Evolutionary conservation across 2,329 filamentous ascomycete genomes (phyloP), one percentile per base, ranked within the genome.

Genomic region (Pyrenochaeta sp.): DNA sequence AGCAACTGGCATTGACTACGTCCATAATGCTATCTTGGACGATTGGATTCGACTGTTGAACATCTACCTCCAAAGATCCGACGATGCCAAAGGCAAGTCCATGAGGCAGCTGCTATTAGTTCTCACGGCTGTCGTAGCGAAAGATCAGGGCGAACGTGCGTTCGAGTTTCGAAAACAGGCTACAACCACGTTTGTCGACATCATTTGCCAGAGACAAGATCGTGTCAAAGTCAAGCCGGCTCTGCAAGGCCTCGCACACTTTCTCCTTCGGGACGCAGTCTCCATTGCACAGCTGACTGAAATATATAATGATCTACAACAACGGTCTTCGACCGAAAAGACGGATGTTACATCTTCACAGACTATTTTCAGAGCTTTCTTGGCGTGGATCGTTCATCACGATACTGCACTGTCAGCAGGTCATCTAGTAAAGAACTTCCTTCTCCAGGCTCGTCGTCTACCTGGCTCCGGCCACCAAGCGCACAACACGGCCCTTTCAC

Each of bases 201-300:
- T 89, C 13, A 83, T 91, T 42, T 82, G 84, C 24, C 83, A 86
- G 55, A 82, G 85, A 58, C 86, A 86, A 34, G 82, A 87, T 15
- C 88, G 86, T 62, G 84, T 88, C 9, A 81, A 89, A 50, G 87
- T 88, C 40, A 92, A 92, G 72, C 90, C 90, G 36, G 86, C 88
- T 6, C 84, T 92, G 59, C 88, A 89, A 68, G 85, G 85, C 15
- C 78, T 92, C 37, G 87, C 90, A 47, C 84, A 88, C 67, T 85
- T 92, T 55, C 71, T 92, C 3, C 79, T 82, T 47, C 92, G 90
- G 72, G 78, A 81, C 2, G 80, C 88, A 12, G 76, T 90, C 27
- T 79, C 71, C 1, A 62, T 79, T 19, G 43, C 67, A 5, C 53
- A 71, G 19, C 59, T 79, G 54, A 78, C 66, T 67, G 84, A 54